A percentile compares a stretch with the other conserved stretches of the same genome.
Conservation (phyloP, 371 early-diverging fungal genomes). For the Vairimorpha ceranae region DNA sequence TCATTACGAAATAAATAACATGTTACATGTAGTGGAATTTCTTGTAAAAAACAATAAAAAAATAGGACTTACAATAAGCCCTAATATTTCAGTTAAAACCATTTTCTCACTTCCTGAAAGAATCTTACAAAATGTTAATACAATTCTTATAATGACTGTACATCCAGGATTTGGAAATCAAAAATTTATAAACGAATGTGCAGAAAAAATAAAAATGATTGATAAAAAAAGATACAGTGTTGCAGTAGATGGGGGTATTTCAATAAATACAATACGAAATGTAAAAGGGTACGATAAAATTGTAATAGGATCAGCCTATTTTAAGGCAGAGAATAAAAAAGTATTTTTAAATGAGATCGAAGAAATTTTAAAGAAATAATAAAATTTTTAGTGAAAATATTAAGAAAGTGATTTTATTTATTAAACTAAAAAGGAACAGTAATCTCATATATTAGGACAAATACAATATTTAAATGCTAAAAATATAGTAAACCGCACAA, state of each 20-base stretch:
- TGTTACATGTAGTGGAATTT: neutral
- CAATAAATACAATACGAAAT: conserved; percentile 71
- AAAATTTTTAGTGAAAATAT: neutral
- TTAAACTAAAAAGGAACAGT: no score
- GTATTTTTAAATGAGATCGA: conserved; percentile 20
- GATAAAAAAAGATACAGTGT: conserved; percentile 66
- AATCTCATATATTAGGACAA: no score
- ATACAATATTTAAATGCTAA: no score
- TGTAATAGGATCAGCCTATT: conserved; percentile 90
- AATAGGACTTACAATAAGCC: conserved; percentile 84
- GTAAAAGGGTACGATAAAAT: conserved; percentile 85
- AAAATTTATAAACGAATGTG: conserved; percentile 32
- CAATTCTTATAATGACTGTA: conserved; percentile 92
- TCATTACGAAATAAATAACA: conserved; percentile 20
- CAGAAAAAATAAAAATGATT: conserved; percentile 20
- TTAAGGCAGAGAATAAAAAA: conserved; percentile 64
- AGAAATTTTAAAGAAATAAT: neutral
- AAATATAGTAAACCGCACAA: no score
- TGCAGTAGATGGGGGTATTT: conserved; percentile 92
- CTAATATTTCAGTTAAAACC: conserved; percentile 73
- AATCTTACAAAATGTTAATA: conserved; percentile 67
- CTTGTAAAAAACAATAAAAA: conserved; percentile 70
- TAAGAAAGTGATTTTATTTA: no score
- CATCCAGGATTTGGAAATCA: conserved; percentile 62
- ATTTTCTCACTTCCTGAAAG: no score